Base-by-base conservation (phyloP, 1,284 basidiomycete species). In the Sparassis latifolia region DNA sequence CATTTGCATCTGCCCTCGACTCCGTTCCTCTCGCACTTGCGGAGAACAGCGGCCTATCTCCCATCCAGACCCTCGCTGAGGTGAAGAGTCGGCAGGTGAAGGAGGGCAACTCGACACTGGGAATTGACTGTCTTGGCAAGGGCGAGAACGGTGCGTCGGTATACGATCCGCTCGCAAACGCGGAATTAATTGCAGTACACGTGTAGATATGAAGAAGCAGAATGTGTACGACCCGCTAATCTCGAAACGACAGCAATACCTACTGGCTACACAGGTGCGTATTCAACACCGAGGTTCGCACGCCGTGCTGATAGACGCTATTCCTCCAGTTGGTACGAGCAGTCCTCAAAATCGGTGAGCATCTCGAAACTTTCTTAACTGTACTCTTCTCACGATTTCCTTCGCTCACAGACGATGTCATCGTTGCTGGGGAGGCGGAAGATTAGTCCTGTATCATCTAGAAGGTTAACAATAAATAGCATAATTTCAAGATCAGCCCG, bases 181-280 rank as follows among this genome's bases (percentile, higher is more conserved):
- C 20, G 20, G 20, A 20, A 20, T 20, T 20, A 20, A 20, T 20
- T 20, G 20, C 20, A 20, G 20, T 37, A 37, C 35, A 6, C 35
- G 53, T 46, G 32, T 44, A 96, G 95, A 99, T 64, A 99, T 99
- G 96, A 96, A 90, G 76, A 80, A 89, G 65, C 96, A 98, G 68
- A 92, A 92, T 60, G 96, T 99, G 29, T 96, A 96, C 64, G 96
- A 99, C 66, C 95, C 96, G 32, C 76, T 98, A 54, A 96, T 99
- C 66, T 94, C 92, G 42, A 99, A 99, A 76, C 79, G 96, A 62
- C 95, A 98, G 69, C 97, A 99, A 66, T 94, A 96, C 68, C 74
- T 98, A 54, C 75, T 99, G 44, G 96, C 97, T n/a, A 97, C 95
- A 37, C 96, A 99, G 79, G 87, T 94, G 55, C 47, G 78, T 67